Evolutionary conservation across 1,139 yeast species (phyloP).

Genomic region (Magnusiomyces fungicola): DNA sequence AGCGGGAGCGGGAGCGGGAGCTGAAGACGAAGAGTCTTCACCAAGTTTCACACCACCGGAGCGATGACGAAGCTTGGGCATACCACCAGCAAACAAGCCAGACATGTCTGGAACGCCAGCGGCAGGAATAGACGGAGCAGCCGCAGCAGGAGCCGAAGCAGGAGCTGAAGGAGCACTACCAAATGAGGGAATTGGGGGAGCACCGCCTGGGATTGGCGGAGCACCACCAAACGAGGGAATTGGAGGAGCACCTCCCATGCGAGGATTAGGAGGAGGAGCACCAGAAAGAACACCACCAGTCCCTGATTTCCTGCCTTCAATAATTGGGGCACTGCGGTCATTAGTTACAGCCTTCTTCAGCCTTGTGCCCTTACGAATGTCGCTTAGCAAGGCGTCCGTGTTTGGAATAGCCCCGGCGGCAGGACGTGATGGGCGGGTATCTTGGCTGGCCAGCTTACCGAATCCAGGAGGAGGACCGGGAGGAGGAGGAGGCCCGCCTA

Average conservation of each 20-base stretch:
- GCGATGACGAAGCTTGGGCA: constrained; percentile 66
- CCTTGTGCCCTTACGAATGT: constrained; percentile 69
- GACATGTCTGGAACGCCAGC: constrained; percentile 48
- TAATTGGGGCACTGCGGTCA: constrained; percentile 54
- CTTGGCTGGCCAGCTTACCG: constrained; percentile 24
- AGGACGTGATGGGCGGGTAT: constrained; percentile 21
- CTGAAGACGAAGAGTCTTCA: constrained; percentile 7
- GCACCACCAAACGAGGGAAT: constrained; percentile 24
- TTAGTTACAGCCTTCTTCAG: constrained; percentile 73
- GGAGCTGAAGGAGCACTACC: constrained; percentile 11
- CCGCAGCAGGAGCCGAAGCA: constrained; percentile 16
- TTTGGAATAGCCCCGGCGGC: constrained; percentile 23
- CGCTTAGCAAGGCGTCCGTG: constrained; percentile 76
- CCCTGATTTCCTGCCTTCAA: constrained; percentile 36
- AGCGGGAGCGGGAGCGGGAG: not conserved
- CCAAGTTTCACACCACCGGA: constrained; percentile 42
- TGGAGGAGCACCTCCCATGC: constrained; percentile 27
- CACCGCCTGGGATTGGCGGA: constrained; percentile 31
- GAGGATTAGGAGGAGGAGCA: constrained; percentile 18
- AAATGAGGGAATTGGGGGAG: constrained; percentile 15
- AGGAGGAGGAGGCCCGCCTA: constrained; percentile 27
- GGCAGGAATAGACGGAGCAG: constrained; percentile 16
- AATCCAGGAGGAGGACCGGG: constrained; percentile 32
- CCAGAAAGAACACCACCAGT: constrained; percentile 16
- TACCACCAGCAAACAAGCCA: constrained; percentile 77